Evolutionary conservation across 495 filamentous ascomycete genomes (phyloP).

Genomic region (Filosporella fistucella): DNA sequence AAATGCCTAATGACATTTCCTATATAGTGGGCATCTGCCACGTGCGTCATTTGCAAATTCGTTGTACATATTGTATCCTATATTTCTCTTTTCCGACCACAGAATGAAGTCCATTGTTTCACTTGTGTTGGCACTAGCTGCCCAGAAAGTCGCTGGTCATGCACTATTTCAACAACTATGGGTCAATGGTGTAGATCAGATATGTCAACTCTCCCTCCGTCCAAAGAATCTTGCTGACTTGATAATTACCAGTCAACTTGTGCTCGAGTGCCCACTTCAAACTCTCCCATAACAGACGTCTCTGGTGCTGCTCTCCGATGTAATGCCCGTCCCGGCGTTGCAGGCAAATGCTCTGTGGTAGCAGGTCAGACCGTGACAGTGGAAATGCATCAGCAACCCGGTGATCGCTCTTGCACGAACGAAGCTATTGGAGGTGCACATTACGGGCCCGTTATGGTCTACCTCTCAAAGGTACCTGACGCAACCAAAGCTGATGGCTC

Average conservation of each 20-base stretch:
- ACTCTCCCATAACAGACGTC: slow-evolving; percentile 51
- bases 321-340: slow-evolving; percentile 19
- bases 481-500: slow-evolving; percentile 37
- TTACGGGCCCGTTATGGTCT: slow-evolving; percentile 47
- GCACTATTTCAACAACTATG: slow-evolving; percentile 36
- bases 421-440: slow-evolving; percentile 30
- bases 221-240: too few species aligned
- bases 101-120: neutral
- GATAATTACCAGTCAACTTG: slow-evolving; percentile 30
- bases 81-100: too few species aligned
- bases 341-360: slow-evolving; percentile 18
- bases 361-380: slow-evolving; percentile 18
- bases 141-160: neutral
- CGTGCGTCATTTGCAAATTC: too few species aligned
- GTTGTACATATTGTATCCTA: too few species aligned
- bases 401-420: slow-evolving; percentile 34
- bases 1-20: too few species aligned
- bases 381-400: slow-evolving; percentile 37
- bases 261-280: slow-evolving; percentile 48
- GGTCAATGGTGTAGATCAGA: slow-evolving; percentile 44
- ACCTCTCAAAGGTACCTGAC: slow-evolving; percentile 50
- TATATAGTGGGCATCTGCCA: too few species aligned
- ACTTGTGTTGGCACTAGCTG: neutral
- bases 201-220: too few species aligned
- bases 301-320: slow-evolving; percentile 25